Base-by-base conservation (phyloP, 1,284 basidiomycete genomes). In the Heterobasidion parviporum region DNA sequence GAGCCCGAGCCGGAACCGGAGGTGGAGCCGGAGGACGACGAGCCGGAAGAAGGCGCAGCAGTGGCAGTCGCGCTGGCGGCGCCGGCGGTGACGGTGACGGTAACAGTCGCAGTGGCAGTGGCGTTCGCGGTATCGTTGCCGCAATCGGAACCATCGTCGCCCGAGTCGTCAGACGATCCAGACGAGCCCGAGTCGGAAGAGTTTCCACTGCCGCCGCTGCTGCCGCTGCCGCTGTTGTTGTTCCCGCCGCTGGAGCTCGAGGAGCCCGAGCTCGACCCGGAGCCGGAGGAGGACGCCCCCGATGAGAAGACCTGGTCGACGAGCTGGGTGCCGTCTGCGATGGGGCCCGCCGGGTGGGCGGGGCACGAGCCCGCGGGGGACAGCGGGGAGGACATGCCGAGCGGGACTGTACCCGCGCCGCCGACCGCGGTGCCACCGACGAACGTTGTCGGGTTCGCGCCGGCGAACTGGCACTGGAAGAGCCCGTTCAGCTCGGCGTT, bases 301-400 rank as follows among this genome's bases (percentile, higher is more conserved):
- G 59, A 53, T 12, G 54, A 52, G 0, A 51, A 43, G 20, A 60
- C 57, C 15, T 36, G 41, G 58, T 71, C 71, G 51, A 67, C 69
- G 26, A 83, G 71, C 66, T 82, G 81, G 10, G 66, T 60, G 43
- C 82, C 81, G 63, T 82, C 81, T 1, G 80, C 55, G 48, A 76
- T 66, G 50, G 74, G 72, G 2, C 72, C 73, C 14, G 57, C 56
- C 3, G 71, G 59, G 59, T 73, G 63, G 7, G 73, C 74, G 34
- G 72, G 71, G 65, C 74, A 75, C 10, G 72, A 72, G 14, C 74
- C 74, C 0, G 70, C 59, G 1, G 74, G 72, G 59, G 62, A 70
- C 49, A 74, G 54, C 4, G 67, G 55, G 2, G 63, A 53, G 32
- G 56, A 63, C 48, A 68, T 55, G 41, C 73, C 74, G 54, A 75